These are phyloP conservation scores for Cyclotella cryptica DNA, from an alignment of 108 stramenopile species.

Conservation along the genomic window DNA sequence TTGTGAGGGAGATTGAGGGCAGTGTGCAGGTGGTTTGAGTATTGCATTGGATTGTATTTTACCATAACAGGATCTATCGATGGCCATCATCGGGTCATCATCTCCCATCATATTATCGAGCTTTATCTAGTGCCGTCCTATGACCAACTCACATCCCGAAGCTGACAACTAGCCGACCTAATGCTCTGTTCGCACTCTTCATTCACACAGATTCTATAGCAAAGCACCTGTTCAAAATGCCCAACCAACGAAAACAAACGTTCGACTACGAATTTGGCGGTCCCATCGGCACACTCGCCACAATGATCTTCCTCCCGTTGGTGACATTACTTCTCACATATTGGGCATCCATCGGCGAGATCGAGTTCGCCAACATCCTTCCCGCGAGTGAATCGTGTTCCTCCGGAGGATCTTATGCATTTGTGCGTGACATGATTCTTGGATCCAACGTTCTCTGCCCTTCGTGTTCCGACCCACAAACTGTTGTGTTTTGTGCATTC, in stretches of 20 bases:
- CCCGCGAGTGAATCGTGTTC: slow-evolving; percentile 28
- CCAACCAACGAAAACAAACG: slow-evolving; percentile 4
- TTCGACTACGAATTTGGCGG: slow-evolving; percentile 97
- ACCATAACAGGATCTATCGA: too few relatives aligned
- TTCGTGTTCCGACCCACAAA: slow-evolving; percentile 30
- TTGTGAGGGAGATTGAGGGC: too few relatives aligned
- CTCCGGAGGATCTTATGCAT: background rate
- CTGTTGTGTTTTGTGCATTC: slow-evolving; percentile 47
- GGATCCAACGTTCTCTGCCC: slow-evolving; percentile 54
- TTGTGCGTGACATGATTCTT: slow-evolving; percentile 15
- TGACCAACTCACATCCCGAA: too few relatives aligned
- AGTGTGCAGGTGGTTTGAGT: too few relatives aligned
- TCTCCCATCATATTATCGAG: too few relatives aligned
- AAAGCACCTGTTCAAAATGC: background rate
- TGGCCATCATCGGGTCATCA: too few relatives aligned
- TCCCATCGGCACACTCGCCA: slow-evolving; percentile 85
- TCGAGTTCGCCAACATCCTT: slow-evolving; percentile 54
- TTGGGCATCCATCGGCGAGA: slow-evolving; percentile 62
- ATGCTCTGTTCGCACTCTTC: too few relatives aligned
- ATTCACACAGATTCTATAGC: background rate
- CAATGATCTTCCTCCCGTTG: slow-evolving; percentile 76
- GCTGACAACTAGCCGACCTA: too few relatives aligned
- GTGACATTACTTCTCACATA: slow-evolving; percentile 74
- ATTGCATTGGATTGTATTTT: too few relatives aligned
- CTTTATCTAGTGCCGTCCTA: too few relatives aligned